Evolutionary conservation across 1,139 yeast genomes (phyloP).

Genomic region (Arxiozyma slooffiae): DNA sequence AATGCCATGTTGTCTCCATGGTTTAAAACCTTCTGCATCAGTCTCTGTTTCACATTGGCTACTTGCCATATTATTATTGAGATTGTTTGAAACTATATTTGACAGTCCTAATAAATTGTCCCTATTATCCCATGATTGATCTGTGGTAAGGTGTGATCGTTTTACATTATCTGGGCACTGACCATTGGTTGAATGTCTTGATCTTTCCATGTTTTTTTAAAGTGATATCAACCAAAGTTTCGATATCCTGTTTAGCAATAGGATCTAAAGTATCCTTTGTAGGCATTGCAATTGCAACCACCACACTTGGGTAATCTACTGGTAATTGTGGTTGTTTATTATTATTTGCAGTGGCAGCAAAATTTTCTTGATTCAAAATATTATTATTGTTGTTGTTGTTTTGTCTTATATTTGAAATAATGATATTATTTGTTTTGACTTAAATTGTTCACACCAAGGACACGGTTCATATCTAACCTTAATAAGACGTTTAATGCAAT

Average conservation of each 20-base stretch:
- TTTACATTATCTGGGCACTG: not conserved
- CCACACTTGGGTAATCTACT: slow-evolving; percentile 45
- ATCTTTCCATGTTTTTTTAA: not conserved
- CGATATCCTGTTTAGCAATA: slow-evolving; percentile 18
- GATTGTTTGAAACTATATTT: not conserved
- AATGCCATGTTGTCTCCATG: not conserved
- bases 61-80: not conserved
- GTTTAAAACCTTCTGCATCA: not conserved
- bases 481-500: slow-evolving; percentile 53
- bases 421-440: slow-evolving; percentile 28
- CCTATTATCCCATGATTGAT: not conserved
- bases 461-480: slow-evolving; percentile 47
- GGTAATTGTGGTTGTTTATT: slow-evolving; percentile 24
- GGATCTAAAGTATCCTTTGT: slow-evolving; percentile 34
- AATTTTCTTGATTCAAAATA: not conserved
- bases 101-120: not conserved
- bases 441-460: slow-evolving; percentile 32
- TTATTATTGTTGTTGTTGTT: slow-evolving; percentile 27
- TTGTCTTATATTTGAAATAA: slow-evolving; percentile 12
- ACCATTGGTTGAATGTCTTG: not conserved
- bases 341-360: not conserved
- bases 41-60: not conserved
- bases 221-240: slow-evolving; percentile 16
- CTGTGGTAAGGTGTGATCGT: not conserved
- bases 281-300: slow-evolving; percentile 51